These are phyloP conservation scores for Phytophthora sp. DNA, from an alignment of 352 stramenopile species.

Conservation along the genomic window DNA sequence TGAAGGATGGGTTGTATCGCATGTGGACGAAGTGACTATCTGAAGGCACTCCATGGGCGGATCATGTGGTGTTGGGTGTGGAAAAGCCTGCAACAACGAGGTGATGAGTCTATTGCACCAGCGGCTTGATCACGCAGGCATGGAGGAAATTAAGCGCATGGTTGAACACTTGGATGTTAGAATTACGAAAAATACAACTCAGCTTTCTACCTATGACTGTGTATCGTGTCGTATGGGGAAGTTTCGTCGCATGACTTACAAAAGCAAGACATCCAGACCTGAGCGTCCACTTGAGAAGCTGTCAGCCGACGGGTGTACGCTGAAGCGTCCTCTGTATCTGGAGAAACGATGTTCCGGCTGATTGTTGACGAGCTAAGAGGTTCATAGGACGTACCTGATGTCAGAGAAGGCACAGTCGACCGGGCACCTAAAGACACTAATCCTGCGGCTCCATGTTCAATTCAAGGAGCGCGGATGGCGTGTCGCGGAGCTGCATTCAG, in stretches of 20 bases:
- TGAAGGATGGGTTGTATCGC: slow-evolving; percentile 11
- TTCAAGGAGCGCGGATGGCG: no score
- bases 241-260: slow-evolving; percentile 11
- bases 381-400: slow-evolving; percentile 13
- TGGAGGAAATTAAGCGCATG: slow-evolving; percentile 15
- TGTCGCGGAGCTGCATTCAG: no score
- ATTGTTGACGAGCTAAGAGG: slow-evolving; percentile 27
- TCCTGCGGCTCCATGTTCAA: no score
- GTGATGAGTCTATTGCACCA: slow-evolving; percentile 19
- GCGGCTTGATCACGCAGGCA: slow-evolving; percentile 6
- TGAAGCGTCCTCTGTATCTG: slow-evolving; percentile 4
- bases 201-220: slow-evolving; percentile 19
- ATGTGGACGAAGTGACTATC: slow-evolving; percentile 13
- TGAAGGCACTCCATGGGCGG: not conserved
- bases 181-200: slow-evolving; percentile 15
- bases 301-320: slow-evolving; percentile 4
- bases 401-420: not conserved
- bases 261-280: not conserved
- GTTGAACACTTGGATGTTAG: slow-evolving; percentile 9
- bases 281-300: not conserved
- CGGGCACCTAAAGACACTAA: no score
- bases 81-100: not conserved
- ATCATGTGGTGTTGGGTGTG: slow-evolving; percentile 13
- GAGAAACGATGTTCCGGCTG: slow-evolving; percentile 20
- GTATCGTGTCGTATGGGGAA: slow-evolving; percentile 16